Base-by-base conservation (phyloP, 257 asterid species). In the Thymus mandschuricus region DNA sequence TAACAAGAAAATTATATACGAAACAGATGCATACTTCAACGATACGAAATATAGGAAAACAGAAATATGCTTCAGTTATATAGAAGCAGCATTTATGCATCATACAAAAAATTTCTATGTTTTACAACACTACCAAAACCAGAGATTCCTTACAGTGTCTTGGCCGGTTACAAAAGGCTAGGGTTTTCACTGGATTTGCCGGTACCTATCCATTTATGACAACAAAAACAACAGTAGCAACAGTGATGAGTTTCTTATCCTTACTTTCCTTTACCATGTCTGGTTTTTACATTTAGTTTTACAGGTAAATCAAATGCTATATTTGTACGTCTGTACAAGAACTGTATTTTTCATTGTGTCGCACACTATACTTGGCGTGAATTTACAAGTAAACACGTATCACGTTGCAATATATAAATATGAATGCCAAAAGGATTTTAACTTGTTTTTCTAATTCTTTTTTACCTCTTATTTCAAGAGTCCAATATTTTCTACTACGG, bases 41-140 rank as follows among this genome's bases (percentile, higher is more conserved):
- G 38, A 12, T 13, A 28, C 29, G 48, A 4, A 58, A 5, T 8
- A 28, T 51, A 38, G 13, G 21, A 21, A 21, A 21, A 21, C 21
- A 21, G 21, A 21, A 21, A 21, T 21, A 21, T 21, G 21, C 21
- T 21, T 21, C 21, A 58, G 38, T 8, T 13, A 28, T 46, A 10
- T 49, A 8, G 57, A 62, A 28, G 35, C 62, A 51, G 33, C 21
- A 1, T 31, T 38, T 28, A 50, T 38, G 55, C 33, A 10, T 33
- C 64, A 43, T 51, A 64, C 6, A 62, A 9, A 64, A 9, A 54
- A 52, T 30, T 48, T 10, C 12, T 35, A 46, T 33, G n/a, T 3
- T 49, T 60, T 61, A 35, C 55, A 62, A 50, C 54, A 60, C 41
- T 60, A 33, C 54, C 55, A 15, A 71, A 71, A 27, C 43, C n/a